Evolutionary conservation across 2,329 filamentous ascomycete species (phyloP).

Genomic region (Alternaria angustiovoidea): DNA sequence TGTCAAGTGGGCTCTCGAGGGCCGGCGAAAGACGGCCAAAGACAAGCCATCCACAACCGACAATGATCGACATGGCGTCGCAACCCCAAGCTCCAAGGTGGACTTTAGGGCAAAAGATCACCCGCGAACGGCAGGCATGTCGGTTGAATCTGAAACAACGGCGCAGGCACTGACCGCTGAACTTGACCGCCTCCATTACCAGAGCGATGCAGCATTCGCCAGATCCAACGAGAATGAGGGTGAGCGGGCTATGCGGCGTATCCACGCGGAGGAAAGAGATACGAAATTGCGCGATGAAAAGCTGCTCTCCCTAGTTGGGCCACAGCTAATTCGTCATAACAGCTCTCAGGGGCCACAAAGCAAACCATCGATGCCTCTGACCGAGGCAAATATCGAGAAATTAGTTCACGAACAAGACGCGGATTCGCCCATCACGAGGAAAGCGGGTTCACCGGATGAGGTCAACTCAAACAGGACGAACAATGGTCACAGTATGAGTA

Average conservation of each 20-base stretch:
- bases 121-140: conserved; percentile 37
- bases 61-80: conserved; percentile 38
- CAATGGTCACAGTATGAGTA: conserved; percentile 25
- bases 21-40: conserved; percentile 48
- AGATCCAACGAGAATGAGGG: conserved; percentile 54
- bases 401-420: conserved; percentile 41
- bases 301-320: conserved; percentile 58
- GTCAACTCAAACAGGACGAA: conserved; percentile 28
- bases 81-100: conserved; percentile 22
- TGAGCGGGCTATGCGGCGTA: conserved; percentile 57
- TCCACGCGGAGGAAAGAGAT: conserved; percentile 64
- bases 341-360: conserved; percentile 27
- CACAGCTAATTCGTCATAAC: conserved; percentile 36
- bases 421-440: conserved; percentile 22
- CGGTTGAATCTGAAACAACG: conserved; percentile 46
- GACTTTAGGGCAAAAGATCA: conserved; percentile 38
- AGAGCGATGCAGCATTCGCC: conserved; percentile 50
- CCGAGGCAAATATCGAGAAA: conserved; percentile 49
- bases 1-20: conserved; percentile 69
- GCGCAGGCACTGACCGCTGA: conserved; percentile 43
- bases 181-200: conserved; percentile 50
- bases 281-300: conserved; percentile 63
- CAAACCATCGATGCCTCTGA: conserved; percentile 43
- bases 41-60: conserved; percentile 30
- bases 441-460: conserved; percentile 21